These are phyloP conservation scores for Coemansia sp. DNA, from an alignment of 192 early-diverging fungal species.

Conservation along the genomic window DNA sequence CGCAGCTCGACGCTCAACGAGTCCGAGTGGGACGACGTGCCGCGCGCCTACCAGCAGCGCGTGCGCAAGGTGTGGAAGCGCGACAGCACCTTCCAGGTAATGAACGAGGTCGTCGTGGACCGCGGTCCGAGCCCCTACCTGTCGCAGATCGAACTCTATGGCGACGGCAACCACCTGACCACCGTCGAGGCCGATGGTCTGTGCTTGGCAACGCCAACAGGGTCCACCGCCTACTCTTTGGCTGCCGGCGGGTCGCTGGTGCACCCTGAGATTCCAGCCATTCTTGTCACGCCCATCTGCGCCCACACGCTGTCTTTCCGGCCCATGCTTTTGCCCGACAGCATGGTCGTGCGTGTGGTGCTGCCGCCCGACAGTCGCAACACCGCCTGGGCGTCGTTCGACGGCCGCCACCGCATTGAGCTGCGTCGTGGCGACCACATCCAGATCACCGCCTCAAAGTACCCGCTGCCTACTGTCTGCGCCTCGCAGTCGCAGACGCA, in stretches of 20 bases:
- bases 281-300: constrained; percentile 92
- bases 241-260: constrained; percentile 95
- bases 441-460: constrained; percentile 80
- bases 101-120: constrained; percentile 96
- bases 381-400: constrained; percentile 94
- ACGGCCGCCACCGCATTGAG: constrained; percentile 91
- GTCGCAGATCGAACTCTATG: constrained; percentile 84
- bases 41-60: constrained; percentile 56
- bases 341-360: constrained; percentile 85
- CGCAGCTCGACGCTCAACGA: constrained; percentile 11
- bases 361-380: constrained; percentile 82
- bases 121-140: constrained; percentile 92
- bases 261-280: constrained; percentile 92
- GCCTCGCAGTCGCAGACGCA: constrained; percentile 63
- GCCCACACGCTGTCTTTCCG: constrained; percentile 92
- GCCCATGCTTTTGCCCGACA: constrained; percentile 95
- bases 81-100: constrained; percentile 80
- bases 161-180: constrained; percentile 85
- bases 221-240: constrained; percentile 85
- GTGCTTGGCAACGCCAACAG: constrained; percentile 93
- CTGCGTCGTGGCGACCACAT: constrained; percentile 86
- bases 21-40: constrained; percentile 57
- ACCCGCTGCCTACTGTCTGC: constrained; percentile 90
- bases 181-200: constrained; percentile 97
- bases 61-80: constrained; percentile 57